Evolutionary conservation across 345 rosid genomes (phyloP).

Genomic region (Draba incana): DNA sequence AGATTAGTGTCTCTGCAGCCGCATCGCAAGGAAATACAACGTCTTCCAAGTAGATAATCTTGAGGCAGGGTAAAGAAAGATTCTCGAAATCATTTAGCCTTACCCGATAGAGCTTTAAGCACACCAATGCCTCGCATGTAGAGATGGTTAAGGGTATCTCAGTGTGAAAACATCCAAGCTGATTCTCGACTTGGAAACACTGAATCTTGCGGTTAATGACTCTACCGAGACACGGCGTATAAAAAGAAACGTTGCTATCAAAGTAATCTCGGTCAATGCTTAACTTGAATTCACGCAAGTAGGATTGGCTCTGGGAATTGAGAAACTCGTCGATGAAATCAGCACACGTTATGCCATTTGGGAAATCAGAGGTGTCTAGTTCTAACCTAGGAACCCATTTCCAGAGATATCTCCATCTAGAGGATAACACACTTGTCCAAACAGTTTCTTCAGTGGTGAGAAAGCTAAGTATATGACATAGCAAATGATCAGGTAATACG

Average conservation of each 20-base stretch:
- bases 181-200: not conserved
- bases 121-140: not conserved
- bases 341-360: not conserved
- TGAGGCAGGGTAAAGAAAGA: slow-evolving; percentile 19
- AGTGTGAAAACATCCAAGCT: not conserved
- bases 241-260: not conserved
- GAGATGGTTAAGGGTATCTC: not conserved
- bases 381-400: slow-evolving; percentile 12
- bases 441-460: not conserved
- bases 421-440: slow-evolving; percentile 11
- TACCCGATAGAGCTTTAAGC: not conserved
- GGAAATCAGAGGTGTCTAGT: not conserved
- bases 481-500: not conserved
- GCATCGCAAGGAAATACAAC: not conserved
- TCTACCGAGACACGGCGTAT: not conserved
- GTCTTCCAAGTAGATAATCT: slow-evolving; percentile 23
- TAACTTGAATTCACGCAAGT: slow-evolving; percentile 12
- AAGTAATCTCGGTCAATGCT: not conserved
- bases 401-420: slow-evolving; percentile 7
- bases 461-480: slow-evolving; percentile 12
- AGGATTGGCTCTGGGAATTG: not conserved
- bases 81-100: not conserved
- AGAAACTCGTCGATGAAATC: slow-evolving; percentile 10
- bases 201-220: slow-evolving; percentile 4
- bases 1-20: not conserved